Base-by-base conservation (phyloP, 2,329 filamentous ascomycete genomes). In the Rhynchosporium agropyri region DNA sequence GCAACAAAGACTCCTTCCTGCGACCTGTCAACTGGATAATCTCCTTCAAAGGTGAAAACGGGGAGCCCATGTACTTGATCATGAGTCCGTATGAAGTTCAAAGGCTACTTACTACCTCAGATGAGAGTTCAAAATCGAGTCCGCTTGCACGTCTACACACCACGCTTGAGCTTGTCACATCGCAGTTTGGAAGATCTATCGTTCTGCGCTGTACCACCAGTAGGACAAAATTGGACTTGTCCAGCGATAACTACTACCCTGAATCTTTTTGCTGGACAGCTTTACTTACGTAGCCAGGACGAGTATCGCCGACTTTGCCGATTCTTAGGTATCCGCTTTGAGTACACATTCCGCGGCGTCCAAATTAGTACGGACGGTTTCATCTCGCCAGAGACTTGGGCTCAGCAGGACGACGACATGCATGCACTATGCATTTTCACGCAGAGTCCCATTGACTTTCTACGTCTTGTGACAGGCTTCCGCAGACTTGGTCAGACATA, bases 261-360 rank as follows among this genome's bases (percentile, higher is more conserved):
- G 0, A 88, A 89, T 50, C 74, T 91, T 0, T 91, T 91, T 62
- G 78, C 89, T 0, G 89, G 89, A 0, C 86, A 89, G 61, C 77
- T 91, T 0, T 91, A 90, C 67, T 77, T 91, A 8, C 73, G 71
- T 0, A 80, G 78, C 0, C 83, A 79, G 48, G 63, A 75, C 0
- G 81, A 89, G 58, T 92, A 91, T 65, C 65, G 72, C 0, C 71
- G 76, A 0, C 70, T 81, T 0, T 88, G 84, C 63, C 71, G 76
- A 1, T 81, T 79, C 50, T 74, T 89, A 0, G 82, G 84, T 0
- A 69, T 89, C 0, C 73, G 77, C 0, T 77, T 73, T 20, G 36
- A 65, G 0, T 63, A 65, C 2, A 58, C 67, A 4, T 26, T 63
- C 15, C 28, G 43, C 49, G 45, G 60, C 31, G 43, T 64, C 31